Conservation (phyloP, 2,329 filamentous ascomycete species). For the Colletotrichum orchidophilum region DNA sequence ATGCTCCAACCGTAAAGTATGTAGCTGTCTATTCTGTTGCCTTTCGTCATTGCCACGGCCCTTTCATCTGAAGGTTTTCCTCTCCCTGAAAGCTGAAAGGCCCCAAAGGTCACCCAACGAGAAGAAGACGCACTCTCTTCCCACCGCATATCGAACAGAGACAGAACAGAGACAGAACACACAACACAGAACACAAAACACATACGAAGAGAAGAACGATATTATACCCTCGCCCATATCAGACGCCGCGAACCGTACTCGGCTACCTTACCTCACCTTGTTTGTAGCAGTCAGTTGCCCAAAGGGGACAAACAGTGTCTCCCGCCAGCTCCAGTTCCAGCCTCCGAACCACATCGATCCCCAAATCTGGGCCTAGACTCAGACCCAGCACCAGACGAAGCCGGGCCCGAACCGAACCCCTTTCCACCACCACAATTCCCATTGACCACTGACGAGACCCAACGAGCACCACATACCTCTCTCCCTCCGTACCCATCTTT, state of each 20-base stretch:
- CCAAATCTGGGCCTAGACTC: not conserved
- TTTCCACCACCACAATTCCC: conserved; percentile 9
- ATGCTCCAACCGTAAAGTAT: conserved; percentile 22
- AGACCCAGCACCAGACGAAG: conserved; percentile 8
- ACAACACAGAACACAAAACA: not conserved
- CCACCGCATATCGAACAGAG: not conserved
- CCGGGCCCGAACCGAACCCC: conserved; percentile 24
- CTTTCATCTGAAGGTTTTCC: conserved; percentile 32
- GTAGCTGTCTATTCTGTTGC: conserved; percentile 23
- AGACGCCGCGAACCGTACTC: not conserved
- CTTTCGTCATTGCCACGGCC: conserved; percentile 34
- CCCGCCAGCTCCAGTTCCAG: not conserved
- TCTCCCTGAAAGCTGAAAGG: conserved; percentile 8
- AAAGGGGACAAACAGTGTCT: not conserved
- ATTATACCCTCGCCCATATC: not conserved
- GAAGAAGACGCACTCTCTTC: not conserved
- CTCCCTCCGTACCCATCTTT: not conserved
- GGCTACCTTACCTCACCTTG: too few species aligned
- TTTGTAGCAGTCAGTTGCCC: not conserved
- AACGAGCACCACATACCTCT: not conserved
- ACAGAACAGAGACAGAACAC: not conserved
- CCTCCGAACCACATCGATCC: not conserved
- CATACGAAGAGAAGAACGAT: not conserved
- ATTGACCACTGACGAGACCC: conserved; percentile 22
- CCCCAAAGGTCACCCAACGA: not conserved